Evolutionary conservation across 495 filamentous ascomycete species (phyloP), one percentile per base, ranked within the genome.

Genomic region (Podospora conica): DNA sequence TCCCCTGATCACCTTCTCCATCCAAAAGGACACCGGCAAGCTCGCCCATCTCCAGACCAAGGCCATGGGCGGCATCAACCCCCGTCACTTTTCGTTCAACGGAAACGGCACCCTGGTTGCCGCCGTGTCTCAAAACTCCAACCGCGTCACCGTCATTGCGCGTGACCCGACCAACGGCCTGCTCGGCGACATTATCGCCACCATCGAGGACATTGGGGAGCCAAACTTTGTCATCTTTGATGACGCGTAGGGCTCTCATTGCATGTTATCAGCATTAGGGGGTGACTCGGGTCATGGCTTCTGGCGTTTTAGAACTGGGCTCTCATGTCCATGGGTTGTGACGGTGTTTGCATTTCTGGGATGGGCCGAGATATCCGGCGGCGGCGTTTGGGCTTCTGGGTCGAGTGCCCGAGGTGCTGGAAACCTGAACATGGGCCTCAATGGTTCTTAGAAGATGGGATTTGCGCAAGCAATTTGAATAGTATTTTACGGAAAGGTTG

Each of bases 51-150:
- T 83, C 7, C 78, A 85, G 53, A 73, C 82, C 20, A 80, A 77
- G 12, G 75, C 87, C 0, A 81, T 88, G 4, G 85, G 84, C 24
- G 90, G 90, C 3, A 68, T 75, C 6, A 76, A 80, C 56, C 90
- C 91, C 7, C 77, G 90, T 53, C 87, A 89, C 29, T 86, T 92
- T 73, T 84, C 82, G 33, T 76, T 92, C 68, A 91, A 87, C 69
- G 80, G 80, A 65, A 81, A 80, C 7, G 89, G 89, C 1, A 82
- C 81, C 68, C 71, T 87, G 56, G 79, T 87, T 3, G 88, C 85
- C 1, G 82, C 88, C 58, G 87, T 85, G n/a, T 78, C 88, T 66
- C 87, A 90, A 75, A 76, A 70, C 4, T 84, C 83, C 62, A 78
- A 81, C 28, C 83, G 81, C 55, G 85, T 90, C 7, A 87, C 82